phyloP scores from a whole-genome alignment of 2,329 filamentous ascomycete species.

The Penicillium sp. region DNA sequence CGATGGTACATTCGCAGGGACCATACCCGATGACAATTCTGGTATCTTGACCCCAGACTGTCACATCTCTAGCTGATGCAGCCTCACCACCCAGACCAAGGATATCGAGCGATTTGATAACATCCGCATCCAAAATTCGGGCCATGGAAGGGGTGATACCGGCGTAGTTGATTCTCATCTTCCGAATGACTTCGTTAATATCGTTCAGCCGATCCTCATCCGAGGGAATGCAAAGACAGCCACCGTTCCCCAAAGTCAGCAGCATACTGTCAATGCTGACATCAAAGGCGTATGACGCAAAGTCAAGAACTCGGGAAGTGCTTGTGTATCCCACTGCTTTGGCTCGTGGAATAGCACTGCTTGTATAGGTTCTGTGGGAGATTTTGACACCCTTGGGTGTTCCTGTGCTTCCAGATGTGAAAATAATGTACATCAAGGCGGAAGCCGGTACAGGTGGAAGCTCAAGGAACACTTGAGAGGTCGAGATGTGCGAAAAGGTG shows the following conservation, averaged over 20 bases:
- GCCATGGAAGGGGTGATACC: conserved; percentile 68
- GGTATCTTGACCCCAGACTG: conserved; percentile 49
- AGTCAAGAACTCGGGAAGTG: conserved; percentile 65
- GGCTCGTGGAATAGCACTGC: conserved; percentile 61
- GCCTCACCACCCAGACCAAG: conserved; percentile 55
- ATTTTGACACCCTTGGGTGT: conserved; percentile 65
- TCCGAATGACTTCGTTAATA: conserved; percentile 56
- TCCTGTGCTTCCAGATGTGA: conserved; percentile 63
- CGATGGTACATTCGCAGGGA: conserved; percentile 52
- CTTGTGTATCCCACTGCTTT: conserved; percentile 57
- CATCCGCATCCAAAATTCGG: conserved; percentile 49
- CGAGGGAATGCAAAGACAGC: conserved; percentile 65
- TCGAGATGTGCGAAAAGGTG: conserved; percentile 28
- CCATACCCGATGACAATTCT: conserved; percentile 55
- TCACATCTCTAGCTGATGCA: conserved; percentile 48
- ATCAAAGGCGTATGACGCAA: conserved; percentile 63
- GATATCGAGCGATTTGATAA: conserved; percentile 49
- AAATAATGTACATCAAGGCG: conserved; percentile 64
- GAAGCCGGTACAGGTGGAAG: conserved; percentile 36
- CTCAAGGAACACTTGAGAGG: not conserved
- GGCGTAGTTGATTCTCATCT: conserved; percentile 60
- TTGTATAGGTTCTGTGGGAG: conserved; percentile 65
- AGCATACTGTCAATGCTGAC: conserved; percentile 62
- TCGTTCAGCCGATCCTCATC: conserved; percentile 57
- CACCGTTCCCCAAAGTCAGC: conserved; percentile 61